A percentile compares a stretch with the other conserved stretches of the same genome.
These are phyloP conservation scores for Rehmannia glutinosa DNA, from an alignment of 257 asterid genomes.

Conservation along the genomic window DNA sequence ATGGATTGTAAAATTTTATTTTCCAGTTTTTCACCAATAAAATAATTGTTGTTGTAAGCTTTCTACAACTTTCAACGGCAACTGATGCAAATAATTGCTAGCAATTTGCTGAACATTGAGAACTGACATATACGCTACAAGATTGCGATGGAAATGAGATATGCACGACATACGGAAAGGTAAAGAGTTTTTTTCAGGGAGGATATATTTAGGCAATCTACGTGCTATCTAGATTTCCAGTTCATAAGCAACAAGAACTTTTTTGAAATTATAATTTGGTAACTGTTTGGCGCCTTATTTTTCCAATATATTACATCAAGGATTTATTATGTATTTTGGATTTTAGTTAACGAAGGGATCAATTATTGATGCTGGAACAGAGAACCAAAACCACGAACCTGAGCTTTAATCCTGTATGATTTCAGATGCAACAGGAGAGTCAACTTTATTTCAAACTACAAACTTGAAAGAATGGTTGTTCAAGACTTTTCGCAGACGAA, in stretches of 20 bases:
- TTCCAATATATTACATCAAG: slow-evolving; percentile 6
- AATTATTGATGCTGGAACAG: slow-evolving; percentile 64
- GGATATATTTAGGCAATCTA: not conserved
- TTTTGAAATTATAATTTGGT: not conserved
- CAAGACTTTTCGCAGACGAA: slow-evolving; percentile 19
- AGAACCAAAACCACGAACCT: slow-evolving; percentile 89
- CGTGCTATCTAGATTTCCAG: slow-evolving; percentile 4
- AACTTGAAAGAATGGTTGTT: slow-evolving; percentile 1
- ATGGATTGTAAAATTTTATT: too few relatives aligned
- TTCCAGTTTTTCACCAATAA: not conserved
- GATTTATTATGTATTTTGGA: slow-evolving; percentile 16
- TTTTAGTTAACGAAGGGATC: slow-evolving; percentile 36
- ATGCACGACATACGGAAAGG: not conserved
- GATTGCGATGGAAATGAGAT: slow-evolving; percentile 16
- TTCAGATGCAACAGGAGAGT: slow-evolving; percentile 63
- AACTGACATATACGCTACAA: not conserved
- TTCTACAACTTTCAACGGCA: slow-evolving; percentile 13
- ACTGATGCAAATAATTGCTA: not conserved
- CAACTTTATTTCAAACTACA: slow-evolving; percentile 37
- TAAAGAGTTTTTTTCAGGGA: not conserved
- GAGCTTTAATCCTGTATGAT: slow-evolving; percentile 81
- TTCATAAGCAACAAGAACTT: not conserved
- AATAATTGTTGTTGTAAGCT: not conserved
- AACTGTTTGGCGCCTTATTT: slow-evolving; percentile 15
- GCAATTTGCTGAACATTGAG: not conserved